These are phyloP conservation scores for Plasmodium gonderi DNA, from an alignment of 169 alveolate species.

Conservation along the genomic window DNA sequence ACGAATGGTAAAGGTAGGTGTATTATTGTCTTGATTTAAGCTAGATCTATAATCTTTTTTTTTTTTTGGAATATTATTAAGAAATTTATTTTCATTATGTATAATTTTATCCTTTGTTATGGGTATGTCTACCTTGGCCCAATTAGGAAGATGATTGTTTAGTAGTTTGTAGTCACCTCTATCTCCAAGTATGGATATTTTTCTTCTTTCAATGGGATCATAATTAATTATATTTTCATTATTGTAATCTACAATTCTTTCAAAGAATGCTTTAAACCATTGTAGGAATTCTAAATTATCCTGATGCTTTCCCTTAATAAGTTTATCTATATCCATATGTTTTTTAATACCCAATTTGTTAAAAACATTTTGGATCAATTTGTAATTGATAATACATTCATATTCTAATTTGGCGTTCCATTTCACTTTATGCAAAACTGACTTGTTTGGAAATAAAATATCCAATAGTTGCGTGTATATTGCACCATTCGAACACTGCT, in stretches of 20 bases:
- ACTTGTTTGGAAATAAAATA: constrained; percentile 91
- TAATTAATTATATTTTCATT: constrained; percentile 76
- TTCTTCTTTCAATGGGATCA: constrained; percentile 89
- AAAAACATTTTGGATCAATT: constrained; percentile 94
- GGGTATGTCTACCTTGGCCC: constrained; percentile 72
- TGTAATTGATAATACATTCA: constrained; percentile 95
- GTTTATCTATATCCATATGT: constrained; percentile 93
- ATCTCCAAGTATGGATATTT: constrained; percentile 72
- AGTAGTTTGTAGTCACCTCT: constrained; percentile 75
- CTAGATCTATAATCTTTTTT: constrained; percentile 7
- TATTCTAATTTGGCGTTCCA: constrained; percentile 97
- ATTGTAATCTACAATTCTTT: constrained; percentile 86
- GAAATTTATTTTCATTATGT: constrained; percentile 60
- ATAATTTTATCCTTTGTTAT: constrained; percentile 73
- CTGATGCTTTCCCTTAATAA: constrained; percentile 94
- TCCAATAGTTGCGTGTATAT: constrained; percentile 95
- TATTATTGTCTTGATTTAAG: background rate
- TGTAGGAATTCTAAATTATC: constrained; percentile 97
- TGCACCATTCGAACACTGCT: constrained; percentile 97
- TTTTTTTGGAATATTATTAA: background rate
- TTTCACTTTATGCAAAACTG: constrained; percentile 90
- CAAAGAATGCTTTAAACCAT: constrained; percentile 97
- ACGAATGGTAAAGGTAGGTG: background rate
- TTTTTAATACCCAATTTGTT: constrained; percentile 90
- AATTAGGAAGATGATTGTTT: constrained; percentile 57